Conservation (phyloP, 306 rosid genomes). For the Malus orientalis region DNA sequence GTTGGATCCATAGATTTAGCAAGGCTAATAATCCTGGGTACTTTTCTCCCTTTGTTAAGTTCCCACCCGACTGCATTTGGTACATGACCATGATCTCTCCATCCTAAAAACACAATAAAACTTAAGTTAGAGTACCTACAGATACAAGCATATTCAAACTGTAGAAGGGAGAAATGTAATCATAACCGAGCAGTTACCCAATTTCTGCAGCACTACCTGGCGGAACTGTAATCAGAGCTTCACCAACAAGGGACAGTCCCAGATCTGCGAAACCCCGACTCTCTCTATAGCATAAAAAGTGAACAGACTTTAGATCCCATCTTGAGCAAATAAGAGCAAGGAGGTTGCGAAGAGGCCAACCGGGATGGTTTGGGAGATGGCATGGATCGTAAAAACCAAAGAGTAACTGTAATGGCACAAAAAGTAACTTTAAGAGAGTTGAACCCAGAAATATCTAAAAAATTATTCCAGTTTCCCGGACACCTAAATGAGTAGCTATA, state of each 20-base stretch:
- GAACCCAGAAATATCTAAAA: too few relatives aligned
- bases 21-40: slow-evolving; percentile 70
- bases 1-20: slow-evolving; percentile 94
- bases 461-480: too few relatives aligned
- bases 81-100: slow-evolving; percentile 30
- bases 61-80: slow-evolving; percentile 95
- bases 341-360: too few relatives aligned
- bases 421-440: too few relatives aligned
- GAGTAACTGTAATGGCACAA: too few relatives aligned
- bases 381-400: too few relatives aligned
- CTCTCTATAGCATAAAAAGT: slow-evolving; percentile 85
- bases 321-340: slow-evolving; percentile 22
- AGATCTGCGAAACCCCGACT: slow-evolving; percentile 88
- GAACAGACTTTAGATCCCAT: slow-evolving; percentile 72
- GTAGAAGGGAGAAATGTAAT: slow-evolving; percentile 4
- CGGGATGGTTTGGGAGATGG: too few relatives aligned
- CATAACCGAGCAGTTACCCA: slow-evolving; percentile 16
- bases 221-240: slow-evolving; percentile 53
- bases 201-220: slow-evolving; percentile 50
- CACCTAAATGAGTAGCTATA: too few relatives aligned
- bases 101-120: slow-evolving; percentile 33
- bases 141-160: slow-evolving; percentile 3
- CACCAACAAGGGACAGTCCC: slow-evolving; percentile 72
- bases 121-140: slow-evolving; percentile 11
- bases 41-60: slow-evolving; percentile 62